Evolutionary conservation across 768 basidiomycete genomes (phyloP).

Genomic region (Tylopilus balloui): DNA sequence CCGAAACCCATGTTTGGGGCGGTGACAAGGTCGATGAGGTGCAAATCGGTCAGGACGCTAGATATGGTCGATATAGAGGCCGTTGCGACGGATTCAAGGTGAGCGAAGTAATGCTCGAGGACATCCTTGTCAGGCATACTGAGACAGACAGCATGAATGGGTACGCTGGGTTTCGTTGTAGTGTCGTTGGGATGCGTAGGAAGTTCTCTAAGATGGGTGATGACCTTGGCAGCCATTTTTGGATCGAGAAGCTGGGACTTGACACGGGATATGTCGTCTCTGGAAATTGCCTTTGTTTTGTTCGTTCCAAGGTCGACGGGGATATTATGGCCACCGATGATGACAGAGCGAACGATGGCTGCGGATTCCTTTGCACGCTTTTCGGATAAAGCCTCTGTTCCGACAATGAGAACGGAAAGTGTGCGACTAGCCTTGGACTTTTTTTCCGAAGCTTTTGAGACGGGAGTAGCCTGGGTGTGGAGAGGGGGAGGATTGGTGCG

Average conservation of each 20-base stretch:
- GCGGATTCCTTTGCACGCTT: slow-evolving; percentile 64
- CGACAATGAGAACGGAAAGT: slow-evolving; percentile 31
- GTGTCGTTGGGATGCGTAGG: slow-evolving; percentile 32
- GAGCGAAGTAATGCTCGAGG: slow-evolving; percentile 54
- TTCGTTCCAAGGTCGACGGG: slow-evolving; percentile 29
- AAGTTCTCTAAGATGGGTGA: slow-evolving; percentile 61
- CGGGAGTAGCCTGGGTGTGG: slow-evolving; percentile 28
- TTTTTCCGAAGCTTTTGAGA: slow-evolving; percentile 38
- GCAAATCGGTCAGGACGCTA: slow-evolving; percentile 52
- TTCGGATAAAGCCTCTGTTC: slow-evolving; percentile 38
- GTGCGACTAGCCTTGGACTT: slow-evolving; percentile 34
- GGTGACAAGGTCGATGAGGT: slow-evolving; percentile 54
- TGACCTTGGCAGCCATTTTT: slow-evolving; percentile 65
- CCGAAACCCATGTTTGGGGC: slow-evolving; percentile 68
- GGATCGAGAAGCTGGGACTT: slow-evolving; percentile 65
- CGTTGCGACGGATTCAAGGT: slow-evolving; percentile 43
- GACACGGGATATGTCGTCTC: slow-evolving; percentile 55
- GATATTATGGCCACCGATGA: slow-evolving; percentile 49
- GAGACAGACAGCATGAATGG: slow-evolving; percentile 79
- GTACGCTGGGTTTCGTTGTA: slow-evolving; percentile 29
- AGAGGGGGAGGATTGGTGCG: slow-evolving; percentile 8
- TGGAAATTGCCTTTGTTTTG: slow-evolving; percentile 40
- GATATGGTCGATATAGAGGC: slow-evolving; percentile 50
- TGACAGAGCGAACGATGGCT: slow-evolving; percentile 57
- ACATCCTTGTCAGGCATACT: slow-evolving; percentile 58